A percentile compares a stretch with the other conserved stretches of the same genome.
Evolutionary conservation across 2,329 filamentous ascomycete species (phyloP).

Genomic region (Sclerotinia minor): DNA sequence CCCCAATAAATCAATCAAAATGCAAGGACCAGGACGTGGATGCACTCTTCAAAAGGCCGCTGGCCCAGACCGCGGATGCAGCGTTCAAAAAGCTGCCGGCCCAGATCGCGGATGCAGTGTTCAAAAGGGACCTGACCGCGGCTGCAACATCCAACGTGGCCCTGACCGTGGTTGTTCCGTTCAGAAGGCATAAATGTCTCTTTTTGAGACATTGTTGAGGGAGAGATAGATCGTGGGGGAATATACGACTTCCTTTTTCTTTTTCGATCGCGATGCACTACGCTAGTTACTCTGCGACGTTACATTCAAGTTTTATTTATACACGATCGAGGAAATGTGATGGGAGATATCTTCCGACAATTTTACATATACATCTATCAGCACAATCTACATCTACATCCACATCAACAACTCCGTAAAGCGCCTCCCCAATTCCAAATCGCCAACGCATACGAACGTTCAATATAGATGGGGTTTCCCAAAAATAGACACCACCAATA

Average conservation of each 20-base stretch:
- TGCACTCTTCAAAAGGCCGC: constrained; percentile 10
- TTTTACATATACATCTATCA: neutral
- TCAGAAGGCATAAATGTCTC: constrained; percentile 22
- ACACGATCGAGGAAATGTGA: neutral
- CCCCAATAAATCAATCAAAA: constrained; percentile 20
- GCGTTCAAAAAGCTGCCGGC: constrained; percentile 20
- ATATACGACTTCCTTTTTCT: neutral
- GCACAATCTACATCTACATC: neutral
- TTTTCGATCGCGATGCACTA: neutral
- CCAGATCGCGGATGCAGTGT: constrained; percentile 15
- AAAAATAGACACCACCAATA: neutral
- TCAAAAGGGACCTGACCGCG: constrained; percentile 15
- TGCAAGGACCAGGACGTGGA: constrained; percentile 20
- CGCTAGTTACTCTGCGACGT: constrained; percentile 13
- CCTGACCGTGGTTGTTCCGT: constrained; percentile 5
- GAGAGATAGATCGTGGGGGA: constrained; percentile 1
- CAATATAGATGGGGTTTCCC: neutral
- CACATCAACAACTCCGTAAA: too few relatives aligned
- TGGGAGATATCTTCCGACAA: neutral
- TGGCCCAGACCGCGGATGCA: constrained; percentile 15
- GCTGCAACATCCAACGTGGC: constrained; percentile 14
- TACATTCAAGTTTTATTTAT: neutral
- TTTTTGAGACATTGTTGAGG: neutral
- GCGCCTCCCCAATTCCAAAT: neutral
- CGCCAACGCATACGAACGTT: constrained; percentile 7